These are phyloP conservation scores for Alnus glutinosa DNA, from an alignment of 306 rosid species.

Conservation along the genomic window DNA sequence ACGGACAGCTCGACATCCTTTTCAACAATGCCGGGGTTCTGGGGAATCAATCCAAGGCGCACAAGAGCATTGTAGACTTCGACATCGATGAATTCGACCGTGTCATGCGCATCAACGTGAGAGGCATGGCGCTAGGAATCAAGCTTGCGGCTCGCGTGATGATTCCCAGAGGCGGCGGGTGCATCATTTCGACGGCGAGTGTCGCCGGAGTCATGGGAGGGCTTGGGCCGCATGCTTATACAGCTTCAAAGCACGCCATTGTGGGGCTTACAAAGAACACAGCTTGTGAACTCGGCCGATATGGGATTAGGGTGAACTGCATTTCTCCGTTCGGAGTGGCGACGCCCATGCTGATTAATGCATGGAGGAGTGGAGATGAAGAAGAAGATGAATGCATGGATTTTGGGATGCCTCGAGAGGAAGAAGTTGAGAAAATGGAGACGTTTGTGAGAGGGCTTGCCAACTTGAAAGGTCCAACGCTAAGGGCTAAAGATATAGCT, in stretches of 20 bases:
- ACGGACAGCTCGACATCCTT: constrained; percentile 72
- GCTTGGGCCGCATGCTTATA: constrained; percentile 86
- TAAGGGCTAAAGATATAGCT: constrained; percentile 71
- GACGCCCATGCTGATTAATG: constrained; percentile 80
- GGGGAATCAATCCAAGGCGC: constrained; percentile 58
- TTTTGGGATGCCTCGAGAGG: constrained; percentile 47
- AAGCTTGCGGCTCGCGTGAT: constrained; percentile 89
- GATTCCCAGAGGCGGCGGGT: constrained; percentile 60
- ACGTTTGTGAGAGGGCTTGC: constrained; percentile 79
- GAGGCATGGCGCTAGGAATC: constrained; percentile 78
- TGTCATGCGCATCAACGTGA: constrained; percentile 80
- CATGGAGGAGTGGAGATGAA: constrained; percentile 49
- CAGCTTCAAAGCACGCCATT: constrained; percentile 91
- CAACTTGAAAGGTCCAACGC: constrained; percentile 66
- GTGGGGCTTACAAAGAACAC: constrained; percentile 83
- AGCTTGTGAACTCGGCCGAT: constrained; percentile 74
- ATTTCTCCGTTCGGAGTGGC: constrained; percentile 95
- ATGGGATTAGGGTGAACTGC: constrained; percentile 81
- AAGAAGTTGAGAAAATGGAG: constrained; percentile 77
- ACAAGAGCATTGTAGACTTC: constrained; percentile 71
- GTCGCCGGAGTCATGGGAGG: constrained; percentile 83
- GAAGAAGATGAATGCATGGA: constrained; percentile 27
- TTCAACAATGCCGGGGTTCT: constrained; percentile 90
- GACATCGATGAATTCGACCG: constrained; percentile 66
- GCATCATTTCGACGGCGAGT: constrained; percentile 72